These are phyloP conservation scores for Pichia exigua DNA, from an alignment of 805 yeast species.

Conservation along the genomic window DNA sequence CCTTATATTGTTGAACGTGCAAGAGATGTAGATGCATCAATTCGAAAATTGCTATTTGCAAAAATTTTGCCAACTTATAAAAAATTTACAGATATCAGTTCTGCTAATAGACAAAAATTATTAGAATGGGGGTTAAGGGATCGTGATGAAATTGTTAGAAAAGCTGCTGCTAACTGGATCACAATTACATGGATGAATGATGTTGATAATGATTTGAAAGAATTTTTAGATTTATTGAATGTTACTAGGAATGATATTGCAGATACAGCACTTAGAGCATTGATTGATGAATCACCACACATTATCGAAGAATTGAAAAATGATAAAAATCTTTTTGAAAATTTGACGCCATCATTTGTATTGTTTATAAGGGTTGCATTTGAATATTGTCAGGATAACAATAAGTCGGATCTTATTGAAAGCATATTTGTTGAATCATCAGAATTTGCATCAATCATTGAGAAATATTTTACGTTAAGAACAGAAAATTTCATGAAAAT, in stretches of 20 bases:
- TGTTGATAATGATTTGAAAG: slow-evolving; percentile 62
- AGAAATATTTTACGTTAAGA: slow-evolving; percentile 48
- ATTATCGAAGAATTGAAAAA: slow-evolving; percentile 51
- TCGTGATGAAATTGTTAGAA: slow-evolving; percentile 65
- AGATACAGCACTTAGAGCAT: slow-evolving; percentile 52
- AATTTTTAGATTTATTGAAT: slow-evolving; percentile 62
- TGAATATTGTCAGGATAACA: slow-evolving; percentile 51
- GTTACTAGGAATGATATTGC: slow-evolving; percentile 64
- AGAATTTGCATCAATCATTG: slow-evolving; percentile 52
- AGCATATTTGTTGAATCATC: slow-evolving; percentile 73
- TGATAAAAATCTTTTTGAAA: slow-evolving; percentile 59
- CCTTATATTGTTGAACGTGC: slow-evolving; percentile 70
- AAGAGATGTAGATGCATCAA: slow-evolving; percentile 64
- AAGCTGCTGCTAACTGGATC: slow-evolving; percentile 66
- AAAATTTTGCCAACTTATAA: slow-evolving; percentile 61
- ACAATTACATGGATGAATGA: slow-evolving; percentile 64
- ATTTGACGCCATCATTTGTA: slow-evolving; percentile 65
- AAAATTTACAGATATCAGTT: slow-evolving; percentile 44
- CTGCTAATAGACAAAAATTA: slow-evolving; percentile 53
- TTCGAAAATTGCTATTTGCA: slow-evolving; percentile 66
- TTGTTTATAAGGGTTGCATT: slow-evolving; percentile 64
- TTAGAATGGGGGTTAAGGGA: slow-evolving; percentile 84
- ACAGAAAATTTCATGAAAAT: slow-evolving; percentile 21
- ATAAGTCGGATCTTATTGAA: slow-evolving; percentile 50
- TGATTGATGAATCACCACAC: slow-evolving; percentile 59